phyloP scores from a whole-genome alignment of 305 asterid species.

The Solanum hybrid region DNA sequence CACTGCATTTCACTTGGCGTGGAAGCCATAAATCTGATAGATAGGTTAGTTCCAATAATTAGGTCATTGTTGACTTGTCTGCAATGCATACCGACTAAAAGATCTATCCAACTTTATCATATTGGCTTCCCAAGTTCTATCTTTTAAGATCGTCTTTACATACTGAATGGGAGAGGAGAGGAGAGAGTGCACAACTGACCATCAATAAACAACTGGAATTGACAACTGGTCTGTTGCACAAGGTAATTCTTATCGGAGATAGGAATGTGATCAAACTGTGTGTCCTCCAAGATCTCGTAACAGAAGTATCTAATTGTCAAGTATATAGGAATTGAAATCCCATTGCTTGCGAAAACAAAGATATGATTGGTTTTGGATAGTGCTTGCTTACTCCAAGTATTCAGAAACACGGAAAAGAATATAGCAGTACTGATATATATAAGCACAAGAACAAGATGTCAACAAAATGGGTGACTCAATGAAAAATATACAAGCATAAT shows the following conservation, averaged over 20 bases:
- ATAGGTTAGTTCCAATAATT: background rate
- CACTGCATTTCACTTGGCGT: background rate
- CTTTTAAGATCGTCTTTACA: background rate
- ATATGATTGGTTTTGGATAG: constrained; percentile 61
- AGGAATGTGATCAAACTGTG: constrained; percentile 44
- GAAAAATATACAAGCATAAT: constrained; percentile 36
- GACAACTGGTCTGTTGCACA: background rate
- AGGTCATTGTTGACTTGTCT: background rate
- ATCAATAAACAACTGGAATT: background rate
- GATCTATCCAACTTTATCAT: background rate
- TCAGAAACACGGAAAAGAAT: background rate
- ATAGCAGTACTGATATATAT: background rate
- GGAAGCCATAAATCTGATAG: background rate
- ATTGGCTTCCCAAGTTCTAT: background rate
- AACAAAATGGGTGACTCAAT: constrained; percentile 34
- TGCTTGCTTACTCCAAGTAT: constrained; percentile 40
- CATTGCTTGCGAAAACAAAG: constrained; percentile 47
- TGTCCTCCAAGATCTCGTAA: constrained; percentile 30
- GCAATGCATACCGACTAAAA: background rate
- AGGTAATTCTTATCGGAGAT: background rate
- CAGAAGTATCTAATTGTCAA: constrained; percentile 21
- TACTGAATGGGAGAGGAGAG: background rate
- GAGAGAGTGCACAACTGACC: background rate
- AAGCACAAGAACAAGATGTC: constrained; percentile 25
- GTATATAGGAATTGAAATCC: constrained; percentile 19